Conservation (phyloP, 345 rosid genomes). For the Orychophragmus violaceus region DNA sequence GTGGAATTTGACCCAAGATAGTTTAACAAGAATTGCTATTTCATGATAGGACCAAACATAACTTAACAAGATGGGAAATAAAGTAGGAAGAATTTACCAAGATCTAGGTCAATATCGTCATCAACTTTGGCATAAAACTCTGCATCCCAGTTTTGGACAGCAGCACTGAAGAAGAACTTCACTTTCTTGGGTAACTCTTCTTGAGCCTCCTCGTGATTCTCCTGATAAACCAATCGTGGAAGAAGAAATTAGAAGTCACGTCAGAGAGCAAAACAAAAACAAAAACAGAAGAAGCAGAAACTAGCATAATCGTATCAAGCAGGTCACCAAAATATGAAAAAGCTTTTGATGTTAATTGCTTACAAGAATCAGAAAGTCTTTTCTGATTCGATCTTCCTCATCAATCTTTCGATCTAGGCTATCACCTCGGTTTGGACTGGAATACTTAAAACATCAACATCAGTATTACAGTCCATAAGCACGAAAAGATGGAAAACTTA, state of each 20-base stretch:
- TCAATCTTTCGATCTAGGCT: slow-evolving; percentile 77
- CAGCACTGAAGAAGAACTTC: slow-evolving; percentile 79
- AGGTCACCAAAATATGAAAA: slow-evolving; percentile 1
- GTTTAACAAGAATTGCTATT: not conserved
- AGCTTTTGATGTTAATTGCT: slow-evolving; percentile 18
- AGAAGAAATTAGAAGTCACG: slow-evolving; percentile 3
- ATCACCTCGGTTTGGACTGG: slow-evolving; percentile 92
- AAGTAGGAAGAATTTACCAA: slow-evolving; percentile 48
- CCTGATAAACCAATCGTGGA: slow-evolving; percentile 36
- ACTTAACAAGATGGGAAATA: slow-evolving; percentile 6
- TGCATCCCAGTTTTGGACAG: slow-evolving; percentile 92
- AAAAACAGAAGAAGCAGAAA: not conserved
- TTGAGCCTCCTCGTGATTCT: slow-evolving; percentile 89
- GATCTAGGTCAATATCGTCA: slow-evolving; percentile 70
- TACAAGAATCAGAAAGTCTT: slow-evolving; percentile 88
- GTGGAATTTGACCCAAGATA: not conserved
- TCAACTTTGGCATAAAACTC: slow-evolving; percentile 87
- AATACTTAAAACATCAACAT: slow-evolving; percentile 16
- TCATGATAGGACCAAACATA: not conserved
- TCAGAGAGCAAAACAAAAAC: not conserved
- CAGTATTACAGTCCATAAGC: not conserved
- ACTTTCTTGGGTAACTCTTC: slow-evolving; percentile 89
- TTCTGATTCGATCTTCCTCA: too few species aligned
- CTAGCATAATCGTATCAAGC: not conserved
- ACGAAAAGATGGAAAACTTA: not conserved